Conservation (phyloP, 1,284 basidiomycete genomes). For the Trichosporon faecale region DNA sequence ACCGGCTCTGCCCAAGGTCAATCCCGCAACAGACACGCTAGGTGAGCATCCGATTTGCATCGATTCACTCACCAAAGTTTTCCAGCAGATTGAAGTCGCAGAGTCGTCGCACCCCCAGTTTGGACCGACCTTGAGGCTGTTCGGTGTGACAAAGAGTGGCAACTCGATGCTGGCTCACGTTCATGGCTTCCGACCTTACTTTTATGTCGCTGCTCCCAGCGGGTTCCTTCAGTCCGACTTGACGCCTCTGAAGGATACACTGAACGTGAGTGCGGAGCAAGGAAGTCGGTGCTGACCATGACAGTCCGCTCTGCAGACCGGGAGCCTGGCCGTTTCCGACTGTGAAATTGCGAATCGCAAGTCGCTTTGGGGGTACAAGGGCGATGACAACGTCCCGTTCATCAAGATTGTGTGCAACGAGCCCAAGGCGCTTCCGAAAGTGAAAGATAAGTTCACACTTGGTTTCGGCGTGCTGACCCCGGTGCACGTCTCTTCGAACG, state of each 20-base stretch:
- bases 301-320: slow-evolving; percentile 37
- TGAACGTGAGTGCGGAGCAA: slow-evolving; percentile 64
- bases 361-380: slow-evolving; percentile 80
- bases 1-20: slow-evolving; percentile 60
- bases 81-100: slow-evolving; percentile 92
- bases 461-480: slow-evolving; percentile 24
- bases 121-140: slow-evolving; percentile 66
- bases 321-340: slow-evolving; percentile 55
- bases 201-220: slow-evolving; percentile 79
- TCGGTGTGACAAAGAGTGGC: slow-evolving; percentile 81
- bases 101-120: slow-evolving; percentile 61
- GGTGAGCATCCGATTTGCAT: slow-evolving; percentile 45
- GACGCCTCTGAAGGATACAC: slow-evolving; percentile 61
- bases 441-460: slow-evolving; percentile 73
- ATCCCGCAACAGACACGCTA: slow-evolving; percentile 64
- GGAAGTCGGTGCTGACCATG: neutral
- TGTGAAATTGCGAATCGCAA: slow-evolving; percentile 66
- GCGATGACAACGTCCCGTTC: slow-evolving; percentile 73
- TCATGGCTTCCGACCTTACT: slow-evolving; percentile 81
- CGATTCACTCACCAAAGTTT: slow-evolving; percentile 53
- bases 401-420: slow-evolving; percentile 74
- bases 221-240: slow-evolving; percentile 72
- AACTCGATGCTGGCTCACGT: slow-evolving; percentile 82
- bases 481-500: slow-evolving; percentile 77
- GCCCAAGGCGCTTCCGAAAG: slow-evolving; percentile 72